Base-by-base conservation (phyloP, 202 grass and related monocot species). In the Panicum hallii region DNA sequence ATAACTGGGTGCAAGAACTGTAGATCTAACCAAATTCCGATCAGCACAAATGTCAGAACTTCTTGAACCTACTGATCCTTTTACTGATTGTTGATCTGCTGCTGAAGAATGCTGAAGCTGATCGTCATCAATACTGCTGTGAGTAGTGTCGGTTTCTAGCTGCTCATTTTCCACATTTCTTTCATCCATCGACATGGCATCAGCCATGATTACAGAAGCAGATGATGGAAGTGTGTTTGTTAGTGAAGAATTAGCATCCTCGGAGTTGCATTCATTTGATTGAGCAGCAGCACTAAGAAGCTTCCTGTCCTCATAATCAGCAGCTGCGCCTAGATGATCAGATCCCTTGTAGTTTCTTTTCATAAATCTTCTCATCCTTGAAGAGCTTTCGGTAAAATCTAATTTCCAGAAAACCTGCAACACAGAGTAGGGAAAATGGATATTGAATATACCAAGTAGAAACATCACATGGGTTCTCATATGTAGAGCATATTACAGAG, bases 341-440 rank as follows among this genome's bases (percentile, higher is more conserved):
- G 88, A 89, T 82, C 97, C 93, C 65, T 94, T 94, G 63, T 96
- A 94, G 79, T 96, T 94, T 63, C 93, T 96, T 90, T 99, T 99
- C 86, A 96, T 73, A 94, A 92, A 99, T 88, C 91, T 91, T 94
- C 97, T 99, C 93, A 99, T 99, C 75, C 97, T 90, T 67, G 91
- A 99, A 79, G 93, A 96, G 89, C 97, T 85, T 91, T 99, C 97
- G 63, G 91, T 94, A 69, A 93, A 89, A 79, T 99, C 93, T 88
- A 99, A 88, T 85, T 99, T 99, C 97, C 90, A 99, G 77, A 94
- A 94, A 83, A 91, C 50, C 97, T 99, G 88, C n/a, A 81, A 20
- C 82, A 76, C 16, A 73, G 16, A 87, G 58, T 30, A 87, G 68
- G 62, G 54, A 83, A 55, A 84, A 79, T 19, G 26, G 74, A 53